A percentile compares a stretch with the other conserved stretches of the same genome.
Conservation (phyloP, 441 rosid species). For the Gossypium aridum region DNA sequence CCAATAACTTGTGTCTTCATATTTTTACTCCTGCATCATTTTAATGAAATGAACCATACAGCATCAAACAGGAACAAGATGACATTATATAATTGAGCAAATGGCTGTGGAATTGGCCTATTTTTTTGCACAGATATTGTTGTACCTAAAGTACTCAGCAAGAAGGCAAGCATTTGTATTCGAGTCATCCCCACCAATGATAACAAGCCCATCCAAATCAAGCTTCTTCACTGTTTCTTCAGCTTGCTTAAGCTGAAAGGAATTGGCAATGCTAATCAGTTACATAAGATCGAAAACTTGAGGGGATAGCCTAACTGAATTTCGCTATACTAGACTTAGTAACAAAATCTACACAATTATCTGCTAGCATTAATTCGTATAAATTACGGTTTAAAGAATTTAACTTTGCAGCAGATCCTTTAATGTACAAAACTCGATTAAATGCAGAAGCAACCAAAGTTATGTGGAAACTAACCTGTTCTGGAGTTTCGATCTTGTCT, state of each 20-base stretch:
- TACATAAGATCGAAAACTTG: not conserved
- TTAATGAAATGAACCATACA: not conserved
- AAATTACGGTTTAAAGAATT: not conserved
- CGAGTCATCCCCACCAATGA: conserved; percentile 97
- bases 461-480: conserved; percentile 49
- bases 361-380: not conserved
- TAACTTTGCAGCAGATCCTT: not conserved
- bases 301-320: not conserved
- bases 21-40: conserved; percentile 57
- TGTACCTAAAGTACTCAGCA: conserved; percentile 72
- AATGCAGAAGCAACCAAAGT: not conserved
- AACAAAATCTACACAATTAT: not conserved
- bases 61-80: not conserved
- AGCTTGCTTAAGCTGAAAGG: conserved; percentile 79
- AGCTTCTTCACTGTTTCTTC: conserved; percentile 72
- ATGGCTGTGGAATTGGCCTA: not conserved
- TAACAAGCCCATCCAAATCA: conserved; percentile 81
- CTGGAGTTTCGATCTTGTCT: conserved; percentile 95
- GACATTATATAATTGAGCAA: not conserved
- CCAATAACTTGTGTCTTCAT: conserved; percentile 89
- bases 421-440: not conserved
- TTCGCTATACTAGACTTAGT: not conserved
- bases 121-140: not conserved
- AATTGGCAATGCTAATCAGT: not conserved
- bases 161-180: conserved; percentile 97